These are phyloP conservation scores for Vicia villosa DNA, from an alignment of 306 rosid genomes.

Conservation along the genomic window DNA sequence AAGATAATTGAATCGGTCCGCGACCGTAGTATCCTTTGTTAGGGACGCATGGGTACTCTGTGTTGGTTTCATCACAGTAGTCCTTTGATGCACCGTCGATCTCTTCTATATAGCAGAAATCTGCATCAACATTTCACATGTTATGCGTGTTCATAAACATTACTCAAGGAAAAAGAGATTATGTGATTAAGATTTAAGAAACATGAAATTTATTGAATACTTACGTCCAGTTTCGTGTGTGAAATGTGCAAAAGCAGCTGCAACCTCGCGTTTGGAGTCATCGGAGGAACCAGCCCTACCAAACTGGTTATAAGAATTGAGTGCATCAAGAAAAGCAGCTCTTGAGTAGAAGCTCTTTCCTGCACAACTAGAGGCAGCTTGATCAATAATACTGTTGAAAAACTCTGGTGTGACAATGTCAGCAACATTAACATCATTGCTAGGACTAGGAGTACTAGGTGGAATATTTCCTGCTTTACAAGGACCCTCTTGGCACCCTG, in stretches of 20 bases:
- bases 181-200: neutral
- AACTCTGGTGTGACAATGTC: slow-evolving; percentile 58
- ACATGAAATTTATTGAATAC: slow-evolving; percentile 18
- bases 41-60: slow-evolving; percentile 64
- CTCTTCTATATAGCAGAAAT: slow-evolving; percentile 87
- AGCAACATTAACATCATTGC: slow-evolving; percentile 44
- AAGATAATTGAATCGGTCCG: slow-evolving; percentile 84
- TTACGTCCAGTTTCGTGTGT: slow-evolving; percentile 86
- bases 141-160: neutral
- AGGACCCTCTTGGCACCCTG: slow-evolving; percentile 65
- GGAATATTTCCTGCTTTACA: slow-evolving; percentile 37
- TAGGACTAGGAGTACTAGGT: slow-evolving; percentile 7
- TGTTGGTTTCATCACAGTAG: slow-evolving; percentile 73
- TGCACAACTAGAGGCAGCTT: slow-evolving; percentile 53
- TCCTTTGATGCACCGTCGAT: slow-evolving; percentile 73
- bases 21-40: slow-evolving; percentile 78
- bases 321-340: slow-evolving; percentile 56
- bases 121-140: slow-evolving; percentile 37
- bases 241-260: slow-evolving; percentile 80
- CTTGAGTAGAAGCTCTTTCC: slow-evolving; percentile 68
- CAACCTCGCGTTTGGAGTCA: slow-evolving; percentile 80
- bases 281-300: slow-evolving; percentile 45
- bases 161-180: neutral
- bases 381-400: slow-evolving; percentile 53
- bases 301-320: slow-evolving; percentile 48